Evolutionary conservation across 2,329 filamentous ascomycete genomes (phyloP).

Genomic region (Colletotrichum truncatum): DNA sequence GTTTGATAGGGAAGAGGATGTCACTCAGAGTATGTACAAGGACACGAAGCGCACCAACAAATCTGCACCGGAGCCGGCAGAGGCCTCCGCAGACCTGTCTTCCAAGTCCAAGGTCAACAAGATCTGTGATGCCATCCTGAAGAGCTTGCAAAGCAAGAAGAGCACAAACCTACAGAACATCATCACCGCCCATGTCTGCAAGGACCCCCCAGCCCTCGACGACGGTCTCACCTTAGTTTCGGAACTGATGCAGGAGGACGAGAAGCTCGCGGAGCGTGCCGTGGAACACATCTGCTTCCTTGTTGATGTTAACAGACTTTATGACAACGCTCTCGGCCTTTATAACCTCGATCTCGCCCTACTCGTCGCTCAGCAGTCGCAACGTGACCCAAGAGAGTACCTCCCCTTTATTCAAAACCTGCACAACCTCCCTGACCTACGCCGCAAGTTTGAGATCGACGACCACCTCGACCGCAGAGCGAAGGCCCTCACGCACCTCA

Average conservation of each 20-base stretch:
- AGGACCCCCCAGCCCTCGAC: conserved; percentile 87
- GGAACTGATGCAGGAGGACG: conserved; percentile 73
- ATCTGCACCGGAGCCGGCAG: conserved; percentile 9
- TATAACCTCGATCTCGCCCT: conserved; percentile 93
- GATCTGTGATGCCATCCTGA: conserved; percentile 86
- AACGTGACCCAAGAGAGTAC: conserved; percentile 95
- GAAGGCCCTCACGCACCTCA: conserved; percentile 83
- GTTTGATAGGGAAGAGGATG: conserved; percentile 79
- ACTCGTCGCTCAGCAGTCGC: conserved; percentile 92
- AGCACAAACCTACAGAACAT: conserved; percentile 83
- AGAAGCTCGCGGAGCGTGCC: conserved; percentile 82
- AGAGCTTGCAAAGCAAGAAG: conserved; percentile 69
- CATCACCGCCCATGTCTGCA: conserved; percentile 95
- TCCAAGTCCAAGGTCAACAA: conserved; percentile 77
- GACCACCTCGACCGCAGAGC: conserved; percentile 80
- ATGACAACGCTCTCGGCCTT: conserved; percentile 87
- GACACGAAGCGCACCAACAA: conserved; percentile 70
- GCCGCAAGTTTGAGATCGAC: conserved; percentile 86
- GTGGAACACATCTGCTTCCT: conserved; percentile 98
- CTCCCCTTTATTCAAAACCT: conserved; percentile 92
- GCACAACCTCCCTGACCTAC: conserved; percentile 75
- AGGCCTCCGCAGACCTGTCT: conserved; percentile 25
- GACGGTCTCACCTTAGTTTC: conserved; percentile 85
- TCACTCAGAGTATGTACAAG: conserved; percentile 91
- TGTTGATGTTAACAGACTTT: conserved; percentile 90